Evolutionary conservation across 148 eudicot genomes (phyloP), one percentile per base, ranked within the genome.

Genomic region (Chenopodium formosanum): DNA sequence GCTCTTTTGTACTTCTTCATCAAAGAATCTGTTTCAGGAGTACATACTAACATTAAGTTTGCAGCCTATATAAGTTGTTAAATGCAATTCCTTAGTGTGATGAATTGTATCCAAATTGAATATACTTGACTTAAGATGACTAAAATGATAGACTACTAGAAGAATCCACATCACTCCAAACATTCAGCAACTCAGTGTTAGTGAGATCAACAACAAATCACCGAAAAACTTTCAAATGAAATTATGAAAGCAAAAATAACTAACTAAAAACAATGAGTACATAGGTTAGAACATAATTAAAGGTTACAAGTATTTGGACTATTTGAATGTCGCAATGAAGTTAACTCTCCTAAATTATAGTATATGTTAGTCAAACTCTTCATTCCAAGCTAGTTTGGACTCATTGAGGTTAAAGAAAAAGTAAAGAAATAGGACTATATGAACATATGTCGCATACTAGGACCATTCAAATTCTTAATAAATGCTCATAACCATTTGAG

Each of bases 1-100:
- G 87, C 93, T 64, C 82, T 29, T 81, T 79, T 85, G 83, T 93
- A 93, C 76, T 88, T 93, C 83, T 72, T 86, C 73, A 64, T 75
- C 85, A 89, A 66, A 31, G 27, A 34, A 75, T 77, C 94, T 92
- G 66, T 66, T 78, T 27, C 40, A 80, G 66, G 31, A 53, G 25
- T 14, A 60, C 32, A 77, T 25, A 4, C 11, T 60, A 13, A 23
- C 23, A 23, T 23, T 64, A 34, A 34, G 37, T 34, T 34, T 34
- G 37, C 16, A n/a, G 64, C 3, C 14, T 23, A 23, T 47, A 22
- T 1, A 29, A 29, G 19, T 25, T 9, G 56, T 70, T 72, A 56
- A 71, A 72, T 40, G 19, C 7, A 48, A n/a, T n/a, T 19, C 16
- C 70, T 20, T 10, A 44, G 8, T 50, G 64, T 4, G 31, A 22